A percentile compares a stretch with the other conserved stretches of the same genome.
These are phyloP conservation scores for Trichoderma arundinaceum DNA, from an alignment of 2,329 filamentous ascomycete species.

Conservation along the genomic window DNA sequence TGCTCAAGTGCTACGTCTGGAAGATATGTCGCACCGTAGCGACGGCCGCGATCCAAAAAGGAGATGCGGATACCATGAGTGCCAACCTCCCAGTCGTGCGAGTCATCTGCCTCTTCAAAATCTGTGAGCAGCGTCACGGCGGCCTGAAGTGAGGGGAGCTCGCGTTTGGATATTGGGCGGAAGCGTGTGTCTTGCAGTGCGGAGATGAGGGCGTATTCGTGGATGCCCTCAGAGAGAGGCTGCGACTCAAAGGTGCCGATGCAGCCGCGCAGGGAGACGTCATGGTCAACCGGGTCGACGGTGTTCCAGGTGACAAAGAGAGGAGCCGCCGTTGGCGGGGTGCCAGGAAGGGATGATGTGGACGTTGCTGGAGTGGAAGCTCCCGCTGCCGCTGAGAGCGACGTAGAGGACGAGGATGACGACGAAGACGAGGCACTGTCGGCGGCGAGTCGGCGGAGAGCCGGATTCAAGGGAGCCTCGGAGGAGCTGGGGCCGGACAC, in stretches of 20 bases:
- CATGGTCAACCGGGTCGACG: conserved; percentile 46
- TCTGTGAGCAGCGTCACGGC: conserved; percentile 83
- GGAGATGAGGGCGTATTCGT: conserved; percentile 83
- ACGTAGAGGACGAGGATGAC: conserved; percentile 46
- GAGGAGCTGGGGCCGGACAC: conserved; percentile 13
- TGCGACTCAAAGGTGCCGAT: conserved; percentile 91
- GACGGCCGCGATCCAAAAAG: conserved; percentile 74
- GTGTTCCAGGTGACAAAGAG: conserved; percentile 97
- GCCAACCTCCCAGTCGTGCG: conserved; percentile 86
- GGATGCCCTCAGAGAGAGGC: conserved; percentile 73
- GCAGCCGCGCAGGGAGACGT: conserved; percentile 79
- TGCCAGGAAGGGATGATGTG: conserved; percentile 47
- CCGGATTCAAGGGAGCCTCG: conserved; percentile 44
- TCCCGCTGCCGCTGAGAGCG: conserved; percentile 48
- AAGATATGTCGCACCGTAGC: conserved; percentile 86
- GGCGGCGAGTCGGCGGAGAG: conserved; percentile 50
- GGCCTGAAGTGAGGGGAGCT: conserved; percentile 65
- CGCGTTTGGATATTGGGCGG: conserved; percentile 57
- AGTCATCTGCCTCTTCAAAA: conserved; percentile 75
- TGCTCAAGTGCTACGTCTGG: conserved; percentile 92
- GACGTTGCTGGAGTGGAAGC: conserved; percentile 55
- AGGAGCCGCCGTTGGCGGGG: conserved; percentile 62
- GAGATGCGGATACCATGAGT: conserved; percentile 85
- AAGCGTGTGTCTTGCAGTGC: conserved; percentile 69
- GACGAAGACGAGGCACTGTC: conserved; percentile 44